Evolutionary conservation across 805 yeast species (phyloP).

Genomic region (Candida succiphila): DNA sequence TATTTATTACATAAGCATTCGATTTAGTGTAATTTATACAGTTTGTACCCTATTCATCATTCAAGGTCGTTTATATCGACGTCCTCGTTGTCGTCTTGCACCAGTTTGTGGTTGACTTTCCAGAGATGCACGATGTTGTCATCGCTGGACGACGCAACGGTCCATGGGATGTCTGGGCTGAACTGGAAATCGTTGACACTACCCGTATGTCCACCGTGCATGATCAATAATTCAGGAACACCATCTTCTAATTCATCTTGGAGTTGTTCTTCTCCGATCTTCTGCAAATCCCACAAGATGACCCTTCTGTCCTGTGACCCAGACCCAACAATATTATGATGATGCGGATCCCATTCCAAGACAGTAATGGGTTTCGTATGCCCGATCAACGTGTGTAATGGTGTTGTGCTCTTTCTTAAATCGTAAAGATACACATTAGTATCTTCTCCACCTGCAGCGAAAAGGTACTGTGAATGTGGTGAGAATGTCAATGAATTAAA

Average conservation of each 20-base stretch:
- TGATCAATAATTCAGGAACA: slow-evolving; percentile 78
- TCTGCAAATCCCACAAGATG: slow-evolving; percentile 70
- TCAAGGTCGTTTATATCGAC: slow-evolving; percentile 7
- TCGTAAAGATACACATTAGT: slow-evolving; percentile 61
- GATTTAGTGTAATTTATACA: too few species aligned
- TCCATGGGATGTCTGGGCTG: slow-evolving; percentile 68
- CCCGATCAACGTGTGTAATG: slow-evolving; percentile 68
- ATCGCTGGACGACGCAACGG: slow-evolving; percentile 54
- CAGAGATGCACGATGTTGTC: slow-evolving; percentile 53
- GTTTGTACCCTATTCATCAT: too few species aligned
- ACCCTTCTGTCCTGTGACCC: slow-evolving; percentile 72
- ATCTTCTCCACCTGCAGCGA: slow-evolving; percentile 65
- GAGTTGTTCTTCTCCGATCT: slow-evolving; percentile 75
- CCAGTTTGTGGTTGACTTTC: slow-evolving; percentile 30
- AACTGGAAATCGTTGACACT: slow-evolving; percentile 65
- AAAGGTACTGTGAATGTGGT: slow-evolving; percentile 43
- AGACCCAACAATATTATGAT: slow-evolving; percentile 70
- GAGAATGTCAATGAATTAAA: slow-evolving; percentile 63
- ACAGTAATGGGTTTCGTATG: slow-evolving; percentile 67
- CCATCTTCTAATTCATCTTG: slow-evolving; percentile 91
- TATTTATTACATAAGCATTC: too few species aligned
- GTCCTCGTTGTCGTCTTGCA: slow-evolving; percentile 14
- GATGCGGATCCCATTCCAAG: slow-evolving; percentile 68
- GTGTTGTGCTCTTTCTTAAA: slow-evolving; percentile 29
- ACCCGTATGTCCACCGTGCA: slow-evolving; percentile 89